Evolutionary conservation across 768 basidiomycete genomes (phyloP), one percentile per base, ranked within the genome.

Genomic region (Boletales sp.): DNA sequence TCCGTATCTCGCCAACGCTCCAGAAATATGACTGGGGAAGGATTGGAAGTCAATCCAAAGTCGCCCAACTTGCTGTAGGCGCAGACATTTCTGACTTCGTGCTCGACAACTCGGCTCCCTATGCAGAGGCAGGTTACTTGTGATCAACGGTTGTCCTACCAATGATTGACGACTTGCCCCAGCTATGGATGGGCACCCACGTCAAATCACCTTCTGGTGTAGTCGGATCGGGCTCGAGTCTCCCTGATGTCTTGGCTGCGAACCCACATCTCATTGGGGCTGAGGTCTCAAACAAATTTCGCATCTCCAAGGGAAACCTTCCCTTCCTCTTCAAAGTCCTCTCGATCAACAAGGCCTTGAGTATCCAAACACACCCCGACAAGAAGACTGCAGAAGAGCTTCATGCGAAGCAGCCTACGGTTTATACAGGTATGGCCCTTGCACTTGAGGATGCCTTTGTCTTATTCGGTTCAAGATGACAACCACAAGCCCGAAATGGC

Each of bases 401-500:
- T 14, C 84, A 87, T 62, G 75, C 71, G 3, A 73, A 77, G 52
- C 78, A 83, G 44, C 91, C 91, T 2, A 79, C 90, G 43, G 78
- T 96, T 41, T 99, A 99, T 74, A 96, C 94, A 74, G 94, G 94
- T 89, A 59, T 50, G 77, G 63, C 12, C 28, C 30, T 25, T 15
- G 21, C 19, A 36, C 44, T 32, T 17, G 17, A 0, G 12, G 38
- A 38, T 37, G n/a, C 25, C 48, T 17, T 10, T 19, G 19, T 56
- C 50, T 57, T 19, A 63, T 54, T 45, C 14, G 33, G n/a, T 32
- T 34, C 35, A 54, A 90, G 96, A 99, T 67, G 81, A 84, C 6
- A 98, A 98, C 64, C 96, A 99, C 61, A 99, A 99, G 70, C 96
- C 96, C 3, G 96, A 99, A 67, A 95, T 99, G 91, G 93, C 94